Conservation (phyloP, 129 eudicot genomes). For the Helianthus annuus region DNA sequence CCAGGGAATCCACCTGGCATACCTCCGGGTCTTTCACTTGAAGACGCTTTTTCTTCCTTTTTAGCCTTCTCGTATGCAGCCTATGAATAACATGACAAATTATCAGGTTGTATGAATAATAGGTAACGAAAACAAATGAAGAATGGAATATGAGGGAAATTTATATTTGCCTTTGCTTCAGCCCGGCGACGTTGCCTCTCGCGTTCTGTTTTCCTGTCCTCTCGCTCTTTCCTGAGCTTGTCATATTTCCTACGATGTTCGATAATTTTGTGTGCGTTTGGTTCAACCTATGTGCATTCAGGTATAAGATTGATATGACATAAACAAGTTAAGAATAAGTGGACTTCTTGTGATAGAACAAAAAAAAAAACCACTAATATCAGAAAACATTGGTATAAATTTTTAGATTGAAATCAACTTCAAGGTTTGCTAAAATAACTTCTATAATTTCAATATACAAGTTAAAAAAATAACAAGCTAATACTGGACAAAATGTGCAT, state of each 20-base stretch:
- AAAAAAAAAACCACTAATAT: not conserved
- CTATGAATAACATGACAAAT: slow-evolving; percentile 31
- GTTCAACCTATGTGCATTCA: slow-evolving; percentile 68
- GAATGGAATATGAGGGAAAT: not conserved
- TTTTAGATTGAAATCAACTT: not conserved
- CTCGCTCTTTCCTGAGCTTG: slow-evolving; percentile 78
- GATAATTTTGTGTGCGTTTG: slow-evolving; percentile 91
- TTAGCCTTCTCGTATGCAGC: slow-evolving; percentile 95
- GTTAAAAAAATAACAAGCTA: not conserved
- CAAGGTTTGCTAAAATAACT: not conserved
- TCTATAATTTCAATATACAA: not conserved
- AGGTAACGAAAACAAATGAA: not conserved
- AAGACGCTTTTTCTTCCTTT: slow-evolving; percentile 76
- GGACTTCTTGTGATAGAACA: not conserved
- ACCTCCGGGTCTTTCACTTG: slow-evolving; percentile 61
- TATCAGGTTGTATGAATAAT: slow-evolving; percentile 9
- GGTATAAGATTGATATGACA: not conserved
- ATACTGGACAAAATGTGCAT: not conserved
- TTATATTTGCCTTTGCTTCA: slow-evolving; percentile 68
- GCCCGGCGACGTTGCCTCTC: slow-evolving; percentile 84
- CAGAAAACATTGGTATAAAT: not conserved
- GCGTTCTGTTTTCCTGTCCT: slow-evolving; percentile 65
- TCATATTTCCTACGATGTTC: slow-evolving; percentile 95
- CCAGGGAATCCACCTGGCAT: slow-evolving; percentile 63
- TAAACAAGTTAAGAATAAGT: not conserved